Percentiles rank a stretch among this genome's conserved stretches.
Conservation (phyloP, 2,329 filamentous ascomycete genomes). For the Colletotrichum lindemuthianum region DNA sequence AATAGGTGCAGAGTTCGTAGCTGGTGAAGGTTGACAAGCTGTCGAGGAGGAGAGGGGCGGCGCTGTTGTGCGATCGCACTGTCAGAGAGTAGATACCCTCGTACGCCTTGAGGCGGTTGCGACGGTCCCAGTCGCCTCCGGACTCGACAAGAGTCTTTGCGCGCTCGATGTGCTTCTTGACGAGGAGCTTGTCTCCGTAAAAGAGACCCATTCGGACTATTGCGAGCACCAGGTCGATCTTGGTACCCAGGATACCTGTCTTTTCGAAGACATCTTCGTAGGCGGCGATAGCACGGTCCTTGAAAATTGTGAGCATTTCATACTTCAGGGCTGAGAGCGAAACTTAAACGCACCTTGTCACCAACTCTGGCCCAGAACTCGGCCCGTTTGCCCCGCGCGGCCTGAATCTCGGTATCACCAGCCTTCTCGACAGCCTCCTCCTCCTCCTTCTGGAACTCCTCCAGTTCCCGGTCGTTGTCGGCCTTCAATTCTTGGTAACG, state of each 20-base stretch:
- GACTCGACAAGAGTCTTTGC: slow-evolving; percentile 91
- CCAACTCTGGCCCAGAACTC: slow-evolving; percentile 96
- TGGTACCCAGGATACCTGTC: slow-evolving; percentile 94
- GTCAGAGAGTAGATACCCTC: slow-evolving; percentile 94
- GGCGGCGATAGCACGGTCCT: slow-evolving; percentile 94
- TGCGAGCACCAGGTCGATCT: slow-evolving; percentile 96
- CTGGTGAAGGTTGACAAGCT: slow-evolving; percentile 98
- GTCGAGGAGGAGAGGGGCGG: slow-evolving; percentile 93
- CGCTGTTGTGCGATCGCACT: slow-evolving; percentile 87
- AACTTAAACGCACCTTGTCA: slow-evolving; percentile 78
- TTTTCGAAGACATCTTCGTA: slow-evolving; percentile 97
- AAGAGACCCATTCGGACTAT: slow-evolving; percentile 96
- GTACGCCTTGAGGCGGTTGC: slow-evolving; percentile 98
- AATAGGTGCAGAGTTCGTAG: slow-evolving; percentile 98
- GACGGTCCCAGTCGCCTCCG: slow-evolving; percentile 97
- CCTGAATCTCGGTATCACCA: slow-evolving; percentile 93
- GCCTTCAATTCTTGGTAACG: slow-evolving; percentile 81
- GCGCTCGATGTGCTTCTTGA: slow-evolving; percentile 93
- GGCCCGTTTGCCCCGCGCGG: slow-evolving; percentile 91
- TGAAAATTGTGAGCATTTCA: slow-evolving; percentile 35
- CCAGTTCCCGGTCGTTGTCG: slow-evolving; percentile 82
- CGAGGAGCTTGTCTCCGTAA: slow-evolving; percentile 90
- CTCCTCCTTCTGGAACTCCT: slow-evolving; percentile 83
- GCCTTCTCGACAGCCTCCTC: slow-evolving; percentile 96
- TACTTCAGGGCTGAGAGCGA: background rate